phyloP scores from a whole-genome alignment of 208 protist genomes.

The Leishmania turanica region DNA sequence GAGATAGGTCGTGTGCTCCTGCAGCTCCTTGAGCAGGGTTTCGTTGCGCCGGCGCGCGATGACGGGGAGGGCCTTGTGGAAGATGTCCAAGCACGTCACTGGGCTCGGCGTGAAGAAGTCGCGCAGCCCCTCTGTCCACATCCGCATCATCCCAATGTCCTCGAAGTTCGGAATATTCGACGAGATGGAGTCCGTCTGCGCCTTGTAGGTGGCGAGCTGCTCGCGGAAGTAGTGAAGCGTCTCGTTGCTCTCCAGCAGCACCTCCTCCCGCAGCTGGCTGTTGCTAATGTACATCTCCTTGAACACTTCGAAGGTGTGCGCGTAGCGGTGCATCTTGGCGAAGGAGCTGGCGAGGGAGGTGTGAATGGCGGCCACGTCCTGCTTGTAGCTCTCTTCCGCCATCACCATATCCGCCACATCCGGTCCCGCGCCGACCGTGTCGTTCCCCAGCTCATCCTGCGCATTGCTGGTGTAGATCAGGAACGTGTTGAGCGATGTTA shows the following conservation, averaged over 20 bases:
- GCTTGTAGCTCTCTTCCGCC: slow-evolving; percentile 86
- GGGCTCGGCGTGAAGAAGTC: slow-evolving; percentile 93
- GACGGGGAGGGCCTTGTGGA: slow-evolving; percentile 91
- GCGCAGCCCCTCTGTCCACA: slow-evolving; percentile 84
- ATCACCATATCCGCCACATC: slow-evolving; percentile 92
- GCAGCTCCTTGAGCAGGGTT: slow-evolving; percentile 84
- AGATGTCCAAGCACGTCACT: slow-evolving; percentile 75
- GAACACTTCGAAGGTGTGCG: slow-evolving; percentile 79
- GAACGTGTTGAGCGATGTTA: slow-evolving; percentile 89
- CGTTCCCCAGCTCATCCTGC: slow-evolving; percentile 61
- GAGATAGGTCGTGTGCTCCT: slow-evolving; percentile 85
- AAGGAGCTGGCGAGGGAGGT: slow-evolving; percentile 73
- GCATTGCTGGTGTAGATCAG: slow-evolving; percentile 89
- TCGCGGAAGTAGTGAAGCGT: slow-evolving; percentile 91
- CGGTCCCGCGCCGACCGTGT: slow-evolving; percentile 71
- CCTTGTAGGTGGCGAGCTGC: slow-evolving; percentile 82
- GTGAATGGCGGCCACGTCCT: slow-evolving; percentile 73
- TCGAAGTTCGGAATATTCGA: slow-evolving; percentile 85
- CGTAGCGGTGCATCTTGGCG: slow-evolving; percentile 82
- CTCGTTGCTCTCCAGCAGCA: slow-evolving; percentile 54
- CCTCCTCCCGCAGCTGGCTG: slow-evolving; percentile 58
- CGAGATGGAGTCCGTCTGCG: slow-evolving; percentile 86
- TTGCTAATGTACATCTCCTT: slow-evolving; percentile 92
- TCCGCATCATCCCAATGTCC: slow-evolving; percentile 88
- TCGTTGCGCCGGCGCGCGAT: slow-evolving; percentile 91